A percentile compares a stretch with the other conserved stretches of the same genome.
phyloP scores from a whole-genome alignment of 192 early-diverging fungal species.

The Spinellus fusiger region DNA sequence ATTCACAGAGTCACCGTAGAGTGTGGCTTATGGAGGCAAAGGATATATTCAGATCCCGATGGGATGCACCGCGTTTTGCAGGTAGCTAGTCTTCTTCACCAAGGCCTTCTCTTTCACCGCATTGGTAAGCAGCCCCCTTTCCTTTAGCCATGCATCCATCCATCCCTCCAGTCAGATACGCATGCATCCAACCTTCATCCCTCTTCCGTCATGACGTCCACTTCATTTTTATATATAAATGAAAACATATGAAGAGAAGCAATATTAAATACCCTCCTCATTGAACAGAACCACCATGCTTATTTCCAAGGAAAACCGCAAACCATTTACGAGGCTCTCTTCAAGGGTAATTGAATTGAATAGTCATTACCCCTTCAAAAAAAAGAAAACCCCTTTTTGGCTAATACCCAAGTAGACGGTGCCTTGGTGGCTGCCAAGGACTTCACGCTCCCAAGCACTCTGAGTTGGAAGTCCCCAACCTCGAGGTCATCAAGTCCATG shows the following conservation, averaged over 20 bases:
- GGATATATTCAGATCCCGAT: neutral
- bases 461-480: slow-evolving; percentile 96
- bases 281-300: slow-evolving; percentile 66
- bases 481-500: slow-evolving; percentile 98
- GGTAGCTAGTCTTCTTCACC: neutral
- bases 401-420: slow-evolving; percentile 59
- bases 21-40: neutral
- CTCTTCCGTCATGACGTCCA: neutral
- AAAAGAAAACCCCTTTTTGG: slow-evolving; percentile 2
- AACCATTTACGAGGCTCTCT: slow-evolving; percentile 91
- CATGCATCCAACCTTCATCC: neutral
- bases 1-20: too few species aligned
- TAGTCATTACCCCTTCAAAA: neutral
- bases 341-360: slow-evolving; percentile 54
- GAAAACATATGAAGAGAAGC: neutral
- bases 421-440: slow-evolving; percentile 99
- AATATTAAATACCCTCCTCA: neutral
- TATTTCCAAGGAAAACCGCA: slow-evolving; percentile 96
- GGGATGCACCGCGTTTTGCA: neutral
- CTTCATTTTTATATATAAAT: neutral
- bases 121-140: neutral
- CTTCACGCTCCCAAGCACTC: slow-evolving; percentile 92
- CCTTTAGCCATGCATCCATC: too few species aligned
- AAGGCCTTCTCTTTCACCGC: neutral
- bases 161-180: too few species aligned